A percentile compares a stretch with the other conserved stretches of the same genome.
phyloP scores from a whole-genome alignment of 805 yeast species.

The Clavispora asparagi region DNA sequence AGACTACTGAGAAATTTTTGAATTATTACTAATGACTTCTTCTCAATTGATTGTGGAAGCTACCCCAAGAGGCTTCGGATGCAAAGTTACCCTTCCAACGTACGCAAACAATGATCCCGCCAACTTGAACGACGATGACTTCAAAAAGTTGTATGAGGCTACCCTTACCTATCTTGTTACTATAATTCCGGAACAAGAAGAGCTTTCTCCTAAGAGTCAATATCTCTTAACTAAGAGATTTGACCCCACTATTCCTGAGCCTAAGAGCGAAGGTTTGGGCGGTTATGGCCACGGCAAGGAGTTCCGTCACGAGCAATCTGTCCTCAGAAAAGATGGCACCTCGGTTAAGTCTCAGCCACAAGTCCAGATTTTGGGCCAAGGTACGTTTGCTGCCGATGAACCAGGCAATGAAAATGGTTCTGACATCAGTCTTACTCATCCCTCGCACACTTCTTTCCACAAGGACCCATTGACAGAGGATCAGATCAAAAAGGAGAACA shows the following conservation, averaged over 20 bases:
- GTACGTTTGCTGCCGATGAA: constrained; percentile 50
- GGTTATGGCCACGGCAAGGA: constrained; percentile 85
- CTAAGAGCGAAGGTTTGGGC: constrained; percentile 36
- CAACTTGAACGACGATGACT: constrained; percentile 58
- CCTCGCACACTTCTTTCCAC: constrained; percentile 80
- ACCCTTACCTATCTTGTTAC: constrained; percentile 65
- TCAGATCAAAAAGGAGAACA: constrained; percentile 51
- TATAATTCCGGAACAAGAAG: constrained; percentile 67
- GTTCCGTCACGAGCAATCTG: constrained; percentile 47
- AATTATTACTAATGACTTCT: neutral
- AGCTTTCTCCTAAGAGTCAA: constrained; percentile 69
- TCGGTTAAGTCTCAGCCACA: constrained; percentile 81
- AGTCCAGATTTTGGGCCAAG: constrained; percentile 87
- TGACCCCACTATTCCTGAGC: constrained; percentile 58
- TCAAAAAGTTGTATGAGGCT: constrained; percentile 55
- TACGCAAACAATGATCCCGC: constrained; percentile 70
- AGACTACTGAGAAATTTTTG: neutral
- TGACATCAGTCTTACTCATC: constrained; percentile 64
- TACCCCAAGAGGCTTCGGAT: constrained; percentile 48
- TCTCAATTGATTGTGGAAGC: constrained; percentile 7
- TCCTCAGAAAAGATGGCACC: constrained; percentile 74
- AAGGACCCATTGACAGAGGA: constrained; percentile 58
- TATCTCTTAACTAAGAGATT: constrained; percentile 70
- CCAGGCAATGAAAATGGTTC: constrained; percentile 60
- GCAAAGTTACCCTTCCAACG: constrained; percentile 56